Base-by-base conservation (phyloP, 148 eudicot genomes). In the Bassia scoparia region DNA sequence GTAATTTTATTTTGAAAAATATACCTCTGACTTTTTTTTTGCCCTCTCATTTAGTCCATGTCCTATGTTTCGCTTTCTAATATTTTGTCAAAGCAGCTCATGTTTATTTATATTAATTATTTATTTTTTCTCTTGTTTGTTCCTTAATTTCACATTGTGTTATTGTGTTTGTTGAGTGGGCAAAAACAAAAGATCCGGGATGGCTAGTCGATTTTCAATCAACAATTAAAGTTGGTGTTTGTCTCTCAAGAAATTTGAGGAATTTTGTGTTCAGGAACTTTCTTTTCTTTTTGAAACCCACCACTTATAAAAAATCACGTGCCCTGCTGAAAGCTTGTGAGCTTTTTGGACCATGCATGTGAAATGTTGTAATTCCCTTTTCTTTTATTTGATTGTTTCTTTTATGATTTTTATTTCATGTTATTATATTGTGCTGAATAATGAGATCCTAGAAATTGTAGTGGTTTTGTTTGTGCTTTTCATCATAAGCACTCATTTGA, bases 401-500 rank as follows among this genome's bases (percentile, higher is more conserved):
- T 21, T 41, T 0, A 6, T 7, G 7, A 3, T 41, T 7, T 41
- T 0, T 41, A 3, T 5, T 41, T 41, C 46, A 65, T 38, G 49
- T n/a, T 65, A 65, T 13, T 11, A 38, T n/a, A 38, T 38, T 41
- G 0, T 38, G 68, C 24, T 41, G 49, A 65, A 46, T 65, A 65
- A 15, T n/a, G 21, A 23, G 43, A n/a, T 37, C 29, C 16, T 65
- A 20, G 31, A 65, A 41, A 34, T 65, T 38, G 68, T 38, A n/a
- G 68, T 38, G 68, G 68, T 38, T n/a, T 64, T 38, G 30, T n/a
- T 64, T 38, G 30, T 65, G 50, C 68, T 65, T 65, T 65, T 38
- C 50, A 38, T 35, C 68, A 65, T 12, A 65, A 65, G 24, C 68
- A 65, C 68, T 65, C 68, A 65, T 65, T 65, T 65, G 20, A 38